phyloP scores from a whole-genome alignment of 2,329 filamentous ascomycete species.

The Alternaria sp. region DNA sequence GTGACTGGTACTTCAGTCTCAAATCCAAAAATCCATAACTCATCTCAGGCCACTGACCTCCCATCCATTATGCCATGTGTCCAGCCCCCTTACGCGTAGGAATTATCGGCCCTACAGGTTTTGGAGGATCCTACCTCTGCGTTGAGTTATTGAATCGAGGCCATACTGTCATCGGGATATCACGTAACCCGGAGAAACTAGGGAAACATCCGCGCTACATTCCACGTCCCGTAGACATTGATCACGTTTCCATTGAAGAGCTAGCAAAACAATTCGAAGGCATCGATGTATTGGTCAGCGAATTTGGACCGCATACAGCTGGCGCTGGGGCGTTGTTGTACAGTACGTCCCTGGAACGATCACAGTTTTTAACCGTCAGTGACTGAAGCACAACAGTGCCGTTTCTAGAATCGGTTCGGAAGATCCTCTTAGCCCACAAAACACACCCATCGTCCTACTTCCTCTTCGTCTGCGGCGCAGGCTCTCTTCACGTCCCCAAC shows the following conservation, averaged over 20 bases:
- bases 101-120: constrained; percentile 48
- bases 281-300: constrained; percentile 45
- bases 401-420: constrained; percentile 48
- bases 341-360: constrained; percentile 28
- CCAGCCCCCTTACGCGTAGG: constrained; percentile 33
- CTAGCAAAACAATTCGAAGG: constrained; percentile 40
- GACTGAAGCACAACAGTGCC: constrained; percentile 32
- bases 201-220: constrained; percentile 44
- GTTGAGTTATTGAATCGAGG: constrained; percentile 48
- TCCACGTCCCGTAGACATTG: constrained; percentile 41
- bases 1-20: neutral
- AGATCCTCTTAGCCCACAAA: constrained; percentile 47
- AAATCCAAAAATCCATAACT: neutral
- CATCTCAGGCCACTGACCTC: neutral
- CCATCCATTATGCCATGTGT: neutral
- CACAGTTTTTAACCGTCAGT: constrained; percentile 1
- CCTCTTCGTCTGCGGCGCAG: constrained; percentile 49
- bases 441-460: constrained; percentile 40
- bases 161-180: constrained; percentile 47
- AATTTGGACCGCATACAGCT: constrained; percentile 47
- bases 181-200: constrained; percentile 44
- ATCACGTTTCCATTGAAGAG: constrained; percentile 31
- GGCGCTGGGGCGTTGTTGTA: constrained; percentile 42
- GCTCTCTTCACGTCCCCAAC: constrained; percentile 42
- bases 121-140: constrained; percentile 46